Evolutionary conservation across 2,329 filamentous ascomycete species (phyloP).

Genomic region (Macrophomina pseudophaseolina): DNA sequence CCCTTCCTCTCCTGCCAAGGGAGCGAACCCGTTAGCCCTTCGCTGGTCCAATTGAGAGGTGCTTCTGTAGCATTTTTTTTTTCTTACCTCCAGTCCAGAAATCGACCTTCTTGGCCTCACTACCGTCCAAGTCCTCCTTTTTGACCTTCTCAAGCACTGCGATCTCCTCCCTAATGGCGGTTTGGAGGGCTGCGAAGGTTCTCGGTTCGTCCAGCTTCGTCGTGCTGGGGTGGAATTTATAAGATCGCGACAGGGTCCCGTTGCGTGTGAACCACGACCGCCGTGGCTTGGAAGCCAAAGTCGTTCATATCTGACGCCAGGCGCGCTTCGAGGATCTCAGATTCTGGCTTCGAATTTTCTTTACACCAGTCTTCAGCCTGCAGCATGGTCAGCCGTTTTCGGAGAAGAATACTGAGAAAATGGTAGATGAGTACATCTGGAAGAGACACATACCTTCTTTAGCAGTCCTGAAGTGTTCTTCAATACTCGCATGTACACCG

Average conservation of each 20-base stretch:
- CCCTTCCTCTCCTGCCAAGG: slow-evolving; percentile 37
- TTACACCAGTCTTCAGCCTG: slow-evolving; percentile 41
- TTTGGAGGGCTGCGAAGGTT: background rate
- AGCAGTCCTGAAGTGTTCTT: slow-evolving; percentile 51
- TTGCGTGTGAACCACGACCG: no score
- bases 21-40: slow-evolving; percentile 33
- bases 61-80: no score
- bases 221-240: no score
- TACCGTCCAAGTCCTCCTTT: background rate
- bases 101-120: slow-evolving; percentile 7
- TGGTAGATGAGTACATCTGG: no score
- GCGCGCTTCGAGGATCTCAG: slow-evolving; percentile 46
- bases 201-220: background rate
- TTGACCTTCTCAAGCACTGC: background rate
- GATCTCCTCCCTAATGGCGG: background rate
- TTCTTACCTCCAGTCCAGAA: slow-evolving; percentile 55
- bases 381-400: no score
- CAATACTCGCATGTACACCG: slow-evolving; percentile 51
- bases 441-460: slow-evolving; percentile 37
- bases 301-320: slow-evolving; percentile 58
- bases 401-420: no score
- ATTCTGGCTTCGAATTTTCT: slow-evolving; percentile 43
- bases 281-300: slow-evolving; percentile 54
- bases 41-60: slow-evolving; percentile 40
- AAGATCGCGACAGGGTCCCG: no score